Conservation (phyloP, 768 basidiomycete genomes). For the Cantharellus cinnabarinus region DNA sequence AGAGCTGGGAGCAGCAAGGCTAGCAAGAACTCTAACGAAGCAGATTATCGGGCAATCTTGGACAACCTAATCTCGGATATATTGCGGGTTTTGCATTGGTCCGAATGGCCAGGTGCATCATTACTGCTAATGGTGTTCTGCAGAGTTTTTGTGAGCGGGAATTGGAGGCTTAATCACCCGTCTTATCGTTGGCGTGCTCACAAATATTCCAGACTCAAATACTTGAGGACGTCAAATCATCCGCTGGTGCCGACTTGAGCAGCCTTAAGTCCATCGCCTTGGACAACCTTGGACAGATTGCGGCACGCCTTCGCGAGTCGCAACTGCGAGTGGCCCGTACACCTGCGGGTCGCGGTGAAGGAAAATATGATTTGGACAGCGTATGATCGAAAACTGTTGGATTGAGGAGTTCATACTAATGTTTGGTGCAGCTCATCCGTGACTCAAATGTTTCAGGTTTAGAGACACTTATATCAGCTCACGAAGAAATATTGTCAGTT, state of each 20-base stretch:
- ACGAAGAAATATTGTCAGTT: constrained; percentile 46
- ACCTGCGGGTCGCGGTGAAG: too few species aligned
- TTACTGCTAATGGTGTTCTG: constrained; percentile 61
- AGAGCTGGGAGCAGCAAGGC: constrained; percentile 73
- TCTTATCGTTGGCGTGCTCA: background rate
- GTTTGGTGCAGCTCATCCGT: constrained; percentile 4
- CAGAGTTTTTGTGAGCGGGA: constrained; percentile 53
- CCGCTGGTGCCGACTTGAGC: constrained; percentile 45
- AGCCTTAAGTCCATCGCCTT: constrained; percentile 77
- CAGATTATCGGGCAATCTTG: constrained; percentile 82
- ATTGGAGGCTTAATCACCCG: background rate
- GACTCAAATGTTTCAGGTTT: constrained; percentile 30
- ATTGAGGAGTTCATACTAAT: too few species aligned
- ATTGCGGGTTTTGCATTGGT: constrained; percentile 74
- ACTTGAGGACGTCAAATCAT: constrained; percentile 61
- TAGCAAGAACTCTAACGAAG: constrained; percentile 81
- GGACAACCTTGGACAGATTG: constrained; percentile 88
- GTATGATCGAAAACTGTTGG: too few species aligned
- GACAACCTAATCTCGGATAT: constrained; percentile 81
- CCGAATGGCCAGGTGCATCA: constrained; percentile 92
- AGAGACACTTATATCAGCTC: constrained; percentile 36
- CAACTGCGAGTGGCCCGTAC: constrained; percentile 12
- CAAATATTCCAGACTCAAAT: constrained; percentile 39
- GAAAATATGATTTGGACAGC: too few species aligned
- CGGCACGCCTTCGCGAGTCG: constrained; percentile 54